phyloP scores from a whole-genome alignment of 2,329 filamentous ascomycete genomes.

The Triangularia verruculosa region DNA sequence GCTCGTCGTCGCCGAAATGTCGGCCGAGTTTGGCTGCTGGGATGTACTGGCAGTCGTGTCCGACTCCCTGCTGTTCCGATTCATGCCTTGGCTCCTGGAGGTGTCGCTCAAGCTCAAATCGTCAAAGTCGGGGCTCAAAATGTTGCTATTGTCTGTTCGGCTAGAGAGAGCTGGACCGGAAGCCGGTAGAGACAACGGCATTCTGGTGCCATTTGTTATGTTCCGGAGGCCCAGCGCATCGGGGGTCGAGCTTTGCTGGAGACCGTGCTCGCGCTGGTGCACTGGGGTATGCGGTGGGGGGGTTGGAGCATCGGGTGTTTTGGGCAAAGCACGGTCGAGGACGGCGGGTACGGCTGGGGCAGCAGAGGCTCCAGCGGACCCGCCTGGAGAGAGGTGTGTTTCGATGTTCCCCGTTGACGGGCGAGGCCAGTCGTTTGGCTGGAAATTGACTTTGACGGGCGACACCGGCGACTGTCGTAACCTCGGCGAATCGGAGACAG shows the following conservation, averaged over 20 bases:
- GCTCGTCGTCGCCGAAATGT: constrained; percentile 55
- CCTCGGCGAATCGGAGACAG: constrained; percentile 38
- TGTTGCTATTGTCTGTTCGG: constrained; percentile 13
- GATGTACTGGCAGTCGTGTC: constrained; percentile 49
- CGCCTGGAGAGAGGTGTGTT: constrained; percentile 24
- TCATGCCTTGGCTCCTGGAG: constrained; percentile 36
- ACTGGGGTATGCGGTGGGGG: constrained; percentile 39
- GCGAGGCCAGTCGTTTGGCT: constrained; percentile 50
- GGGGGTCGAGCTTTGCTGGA: constrained; percentile 10
- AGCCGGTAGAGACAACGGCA: constrained; percentile 13
- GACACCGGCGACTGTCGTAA: constrained; percentile 54
- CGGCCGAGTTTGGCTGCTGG: constrained; percentile 47
- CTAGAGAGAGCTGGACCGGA: constrained; percentile 9
- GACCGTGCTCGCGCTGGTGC: constrained; percentile 21
- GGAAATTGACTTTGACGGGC: constrained; percentile 54
- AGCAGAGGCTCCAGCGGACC: constrained; percentile 6
- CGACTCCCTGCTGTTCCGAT: constrained; percentile 53
- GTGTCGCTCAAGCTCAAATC: constrained; percentile 35
- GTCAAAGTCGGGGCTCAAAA: constrained; percentile 33
- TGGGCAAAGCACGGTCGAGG: constrained; percentile 34
- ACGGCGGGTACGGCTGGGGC: background rate
- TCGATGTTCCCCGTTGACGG: constrained; percentile 54
- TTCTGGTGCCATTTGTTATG: constrained; percentile 13
- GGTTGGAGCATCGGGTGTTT: constrained; percentile 35
- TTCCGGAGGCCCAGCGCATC: constrained; percentile 15